Conservation (phyloP, 1,284 basidiomycete genomes). For the Cryptococcus sp. region DNA sequence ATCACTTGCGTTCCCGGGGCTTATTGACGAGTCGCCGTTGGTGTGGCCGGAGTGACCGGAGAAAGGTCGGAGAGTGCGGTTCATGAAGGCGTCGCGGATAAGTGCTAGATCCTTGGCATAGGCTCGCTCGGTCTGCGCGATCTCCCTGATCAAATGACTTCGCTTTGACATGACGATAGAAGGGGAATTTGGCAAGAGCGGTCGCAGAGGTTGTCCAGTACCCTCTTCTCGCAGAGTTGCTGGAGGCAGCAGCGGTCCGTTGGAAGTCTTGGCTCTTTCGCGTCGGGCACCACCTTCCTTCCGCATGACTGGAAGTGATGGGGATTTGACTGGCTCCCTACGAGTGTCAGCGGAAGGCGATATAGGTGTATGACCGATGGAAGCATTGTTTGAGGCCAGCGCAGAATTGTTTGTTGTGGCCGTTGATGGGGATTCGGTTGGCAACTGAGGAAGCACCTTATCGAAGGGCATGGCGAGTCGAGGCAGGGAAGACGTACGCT, state of each 20-base stretch:
- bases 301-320: conserved; percentile 12
- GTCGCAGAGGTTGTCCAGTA: conserved; percentile 13
- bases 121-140: conserved; percentile 78
- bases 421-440: conserved; percentile 11
- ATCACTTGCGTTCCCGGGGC: conserved; percentile 20
- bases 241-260: background rate
- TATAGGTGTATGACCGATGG: conserved; percentile 7
- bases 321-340: conserved; percentile 12
- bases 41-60: conserved; percentile 28
- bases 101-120: conserved; percentile 86
- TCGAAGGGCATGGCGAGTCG: conserved; percentile 8
- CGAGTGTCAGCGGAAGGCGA: conserved; percentile 1
- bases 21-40: conserved; percentile 6
- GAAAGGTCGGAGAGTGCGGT: conserved; percentile 30
- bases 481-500: conserved; percentile 21
- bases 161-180: conserved; percentile 63
- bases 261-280: background rate
- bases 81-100: conserved; percentile 77
- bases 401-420: conserved; percentile 10
- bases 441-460: conserved; percentile 9
- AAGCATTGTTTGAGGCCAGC: conserved; percentile 1
- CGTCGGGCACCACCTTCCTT: background rate
- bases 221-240: background rate
- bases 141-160: conserved; percentile 77
- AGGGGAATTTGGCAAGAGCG: conserved; percentile 10